A percentile compares a stretch with the other conserved stretches of the same genome.
phyloP scores from a whole-genome alignment of 306 rosid species.

The Glycyrrhiza uralensis region DNA sequence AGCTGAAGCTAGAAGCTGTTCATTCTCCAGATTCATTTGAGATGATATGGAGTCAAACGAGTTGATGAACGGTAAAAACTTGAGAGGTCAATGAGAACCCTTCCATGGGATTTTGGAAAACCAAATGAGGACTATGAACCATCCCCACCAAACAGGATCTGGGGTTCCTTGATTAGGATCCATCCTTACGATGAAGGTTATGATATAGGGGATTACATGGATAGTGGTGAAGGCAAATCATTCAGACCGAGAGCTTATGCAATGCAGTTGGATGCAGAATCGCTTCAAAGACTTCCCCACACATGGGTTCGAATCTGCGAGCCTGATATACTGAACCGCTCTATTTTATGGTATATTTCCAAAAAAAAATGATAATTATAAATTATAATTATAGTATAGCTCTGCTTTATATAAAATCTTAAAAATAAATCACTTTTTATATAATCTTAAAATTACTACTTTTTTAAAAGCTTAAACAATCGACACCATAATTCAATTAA shows the following conservation, averaged over 20 bases:
- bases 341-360: too few species aligned
- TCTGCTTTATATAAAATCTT: too few species aligned
- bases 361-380: too few species aligned
- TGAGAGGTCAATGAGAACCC: constrained; percentile 74
- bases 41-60: constrained; percentile 90
- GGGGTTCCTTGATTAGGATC: constrained; percentile 85
- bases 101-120: constrained; percentile 60
- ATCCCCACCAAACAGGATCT: constrained; percentile 56
- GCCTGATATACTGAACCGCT: too few species aligned
- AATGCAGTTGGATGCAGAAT: constrained; percentile 77
- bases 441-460: too few species aligned
- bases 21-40: constrained; percentile 89
- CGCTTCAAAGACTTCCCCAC: constrained; percentile 83
- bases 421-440: too few species aligned
- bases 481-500: too few species aligned
- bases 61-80: constrained; percentile 93
- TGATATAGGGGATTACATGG: constrained; percentile 31
- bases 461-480: too few species aligned
- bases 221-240: constrained; percentile 38
- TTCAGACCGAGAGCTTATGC: constrained; percentile 68
- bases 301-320: too few species aligned
- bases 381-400: too few species aligned
- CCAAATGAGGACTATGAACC: constrained; percentile 44
- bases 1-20: constrained; percentile 73
- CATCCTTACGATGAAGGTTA: constrained; percentile 44